Conservation (phyloP, 2,329 filamentous ascomycete genomes). For the Cytospora piceae region DNA sequence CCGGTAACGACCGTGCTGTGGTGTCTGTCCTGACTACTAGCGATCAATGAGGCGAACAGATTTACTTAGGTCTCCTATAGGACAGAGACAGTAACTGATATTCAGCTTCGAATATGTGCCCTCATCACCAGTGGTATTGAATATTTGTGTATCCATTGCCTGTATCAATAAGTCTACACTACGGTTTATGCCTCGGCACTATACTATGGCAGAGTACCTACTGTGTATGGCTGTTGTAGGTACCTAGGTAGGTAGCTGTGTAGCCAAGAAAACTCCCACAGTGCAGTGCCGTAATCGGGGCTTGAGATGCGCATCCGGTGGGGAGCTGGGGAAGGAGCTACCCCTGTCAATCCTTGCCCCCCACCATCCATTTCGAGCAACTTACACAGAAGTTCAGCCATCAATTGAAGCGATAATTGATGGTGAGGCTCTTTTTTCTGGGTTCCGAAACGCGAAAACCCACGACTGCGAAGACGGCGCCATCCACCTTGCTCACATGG, state of each 20-base stretch:
- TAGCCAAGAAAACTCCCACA: not conserved
- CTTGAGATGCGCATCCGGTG: slow-evolving; percentile 16
- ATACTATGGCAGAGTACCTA: no score
- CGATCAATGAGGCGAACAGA: no score
- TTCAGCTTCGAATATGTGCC: no score
- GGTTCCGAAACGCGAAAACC: not conserved
- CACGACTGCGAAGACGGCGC: slow-evolving; percentile 1
- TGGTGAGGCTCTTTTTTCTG: not conserved
- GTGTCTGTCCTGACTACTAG: no score
- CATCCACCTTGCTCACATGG: not conserved
- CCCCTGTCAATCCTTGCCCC: slow-evolving; percentile 12
- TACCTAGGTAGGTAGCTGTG: not conserved
- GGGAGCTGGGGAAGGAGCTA: slow-evolving; percentile 22
- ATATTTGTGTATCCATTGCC: no score
- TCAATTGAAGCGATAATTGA: not conserved
- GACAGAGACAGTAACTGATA: no score
- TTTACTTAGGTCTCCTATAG: no score
- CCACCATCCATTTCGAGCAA: not conserved
- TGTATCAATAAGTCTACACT: no score
- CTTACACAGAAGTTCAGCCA: not conserved
- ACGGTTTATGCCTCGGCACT: no score
- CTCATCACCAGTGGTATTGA: no score
- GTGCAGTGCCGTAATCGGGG: slow-evolving; percentile 27
- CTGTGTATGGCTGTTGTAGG: no score
- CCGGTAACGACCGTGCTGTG: not conserved